Evolutionary conservation across 2,329 filamentous ascomycete species (phyloP), one percentile per base, ranked within the genome.

Genomic region (Arachnopeziza araneosa): DNA sequence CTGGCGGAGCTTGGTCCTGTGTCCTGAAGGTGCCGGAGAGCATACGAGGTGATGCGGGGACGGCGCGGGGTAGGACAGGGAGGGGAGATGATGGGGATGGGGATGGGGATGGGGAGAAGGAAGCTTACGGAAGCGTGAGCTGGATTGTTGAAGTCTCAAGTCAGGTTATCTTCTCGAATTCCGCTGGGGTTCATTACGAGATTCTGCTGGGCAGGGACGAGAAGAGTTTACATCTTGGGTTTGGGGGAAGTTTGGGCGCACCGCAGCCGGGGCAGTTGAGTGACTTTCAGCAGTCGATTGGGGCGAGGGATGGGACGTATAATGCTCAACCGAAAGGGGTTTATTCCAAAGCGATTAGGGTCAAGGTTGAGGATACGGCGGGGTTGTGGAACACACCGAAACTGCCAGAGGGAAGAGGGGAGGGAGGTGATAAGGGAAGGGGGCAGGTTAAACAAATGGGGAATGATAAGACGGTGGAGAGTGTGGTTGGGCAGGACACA

Each of bases 111-210:
- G 79, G 77, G 17, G 74, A 67, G 61, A 67, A 71, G 50, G 65
- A 67, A 74, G 78, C 81, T 56, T 75, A 73, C 26, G 79, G 83
- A 62, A 87, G 82, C 63, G 85, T 89, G 57, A 89, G 86, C 23
- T 99, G 95, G 95, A 80, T 97, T 57, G 84, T 99, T 52, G 95
- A 99, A 75, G 84, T 99, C 52, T 80, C 91, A 48, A 96, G 91
- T 19, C 95, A 99, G 75, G 90, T 98, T 63, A 85, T 99, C 54
- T 99, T 99, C 73, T 98, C 95, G 1, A 86, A 84, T 26, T 92
- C 90, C 32, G 95, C 93, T 1, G 87, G 88, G 14, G 93, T 98
- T 2, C 86, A 88, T 66, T 99, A 91, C 72, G 95, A 99, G 73
- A 74, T 99, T 24, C 75, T 96, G 44, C 80, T 99, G 32, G 91